Base-by-base conservation (phyloP, 208 protist species). In the Trypanosoma melophagium region DNA sequence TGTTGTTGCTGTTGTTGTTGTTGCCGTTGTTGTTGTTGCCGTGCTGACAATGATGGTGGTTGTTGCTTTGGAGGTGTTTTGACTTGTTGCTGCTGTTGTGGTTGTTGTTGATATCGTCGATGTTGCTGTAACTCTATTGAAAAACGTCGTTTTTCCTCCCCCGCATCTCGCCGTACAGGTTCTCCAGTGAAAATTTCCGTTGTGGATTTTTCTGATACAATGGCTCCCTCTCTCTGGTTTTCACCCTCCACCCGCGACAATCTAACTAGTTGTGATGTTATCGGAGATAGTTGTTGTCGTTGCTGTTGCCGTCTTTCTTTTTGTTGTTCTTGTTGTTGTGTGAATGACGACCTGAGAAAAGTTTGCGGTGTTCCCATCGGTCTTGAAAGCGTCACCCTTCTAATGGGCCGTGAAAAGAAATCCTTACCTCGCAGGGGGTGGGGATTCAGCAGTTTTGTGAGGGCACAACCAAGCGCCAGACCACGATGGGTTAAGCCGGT, bases 401-500 rank as follows among this genome's bases (percentile, higher is more conserved):
- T n/a, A n/a, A 81, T 24, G 5, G 68, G 70, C 0, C 50, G 73
- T 4, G 17, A 31, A n/a, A 76, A 79, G 35, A 59, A 35, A 19
- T 59, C 65, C 8, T 51, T 16, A 28, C 21, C 66, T 52, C 56
- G 42, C 4, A 49, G 55, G 17, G 69, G 56, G 22, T 79, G 77
- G 24, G 77, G 57, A 0, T 63, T 42, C n/a, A 83, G 59, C 19
- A 90, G 66, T 51, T 79, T 73, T 25, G 72, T 74, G 17, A 90
- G 73, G n/a, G 80, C 68, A 17, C 75, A 71, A 2, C 84, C 84
- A 19, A 87, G 50, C 3, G 84, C 80, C 13, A 83, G 67, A 12
- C 80, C 78, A n/a, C 69, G 69, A 58, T 82, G 78, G 16, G 45
- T 4, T 9, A 90, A 60, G 0, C 84, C 84, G 0, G 84, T 85